A percentile compares a stretch with the other conserved stretches of the same genome.
These are phyloP conservation scores for Tulasnella sp. DNA, from an alignment of 768 basidiomycete genomes.

Conservation along the genomic window DNA sequence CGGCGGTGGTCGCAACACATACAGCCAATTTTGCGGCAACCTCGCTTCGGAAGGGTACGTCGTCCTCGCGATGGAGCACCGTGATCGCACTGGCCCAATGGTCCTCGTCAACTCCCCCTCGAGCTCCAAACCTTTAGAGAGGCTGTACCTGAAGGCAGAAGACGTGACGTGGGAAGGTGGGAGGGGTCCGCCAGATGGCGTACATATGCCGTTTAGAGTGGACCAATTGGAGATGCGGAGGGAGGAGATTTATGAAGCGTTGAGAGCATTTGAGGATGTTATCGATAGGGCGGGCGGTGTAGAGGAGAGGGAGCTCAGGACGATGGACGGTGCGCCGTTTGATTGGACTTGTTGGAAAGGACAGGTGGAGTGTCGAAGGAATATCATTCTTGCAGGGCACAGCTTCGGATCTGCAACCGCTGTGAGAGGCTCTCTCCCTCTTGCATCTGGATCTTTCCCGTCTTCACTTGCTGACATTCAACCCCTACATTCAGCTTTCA, in stretches of 20 bases:
- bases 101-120: background rate
- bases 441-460: no score
- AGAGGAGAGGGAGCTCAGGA: conserved; percentile 36
- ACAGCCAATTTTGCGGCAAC: conserved; percentile 62
- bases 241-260: conserved; percentile 55
- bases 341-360: conserved; percentile 23
- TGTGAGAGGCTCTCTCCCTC: no score
- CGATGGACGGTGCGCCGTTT: conserved; percentile 18
- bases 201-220: conserved; percentile 40
- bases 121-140: background rate
- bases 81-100: conserved; percentile 62
- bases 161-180: conserved; percentile 23
- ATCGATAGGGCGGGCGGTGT: conserved; percentile 29
- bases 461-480: no score
- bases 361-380: conserved; percentile 21
- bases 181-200: conserved; percentile 19
- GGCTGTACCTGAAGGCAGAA: conserved; percentile 21
- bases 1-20: conserved; percentile 58
- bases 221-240: conserved; percentile 62
- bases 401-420: conserved; percentile 46
- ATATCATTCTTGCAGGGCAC: conserved; percentile 39
- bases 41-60: conserved; percentile 71
- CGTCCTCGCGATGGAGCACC: conserved; percentile 73
- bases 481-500: conserved; percentile 34
- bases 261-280: conserved; percentile 44